Evolutionary conservation across 1,284 basidiomycete genomes (phyloP).

Genomic region (Ganoderma leucocontextum): DNA sequence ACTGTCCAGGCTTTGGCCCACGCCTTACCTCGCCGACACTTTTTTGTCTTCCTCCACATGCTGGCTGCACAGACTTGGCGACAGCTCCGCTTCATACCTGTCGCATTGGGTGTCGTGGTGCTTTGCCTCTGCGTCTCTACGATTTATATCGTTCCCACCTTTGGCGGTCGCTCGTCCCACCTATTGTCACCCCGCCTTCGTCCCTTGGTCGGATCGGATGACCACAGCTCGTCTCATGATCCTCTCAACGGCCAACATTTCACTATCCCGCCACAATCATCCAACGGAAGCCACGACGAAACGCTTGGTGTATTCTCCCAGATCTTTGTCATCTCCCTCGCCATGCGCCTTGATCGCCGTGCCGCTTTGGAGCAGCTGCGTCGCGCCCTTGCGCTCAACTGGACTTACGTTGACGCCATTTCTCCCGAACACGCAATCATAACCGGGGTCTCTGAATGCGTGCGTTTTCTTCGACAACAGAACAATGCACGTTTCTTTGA

Average conservation of each 20-base stretch:
- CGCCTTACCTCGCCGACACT: background rate
- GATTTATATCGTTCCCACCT: background rate
- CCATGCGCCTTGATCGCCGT: conserved; percentile 57
- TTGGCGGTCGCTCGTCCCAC: background rate
- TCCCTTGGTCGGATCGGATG: background rate
- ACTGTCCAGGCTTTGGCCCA: background rate
- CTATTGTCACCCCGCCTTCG: background rate
- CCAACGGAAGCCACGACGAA: background rate
- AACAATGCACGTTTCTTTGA: conserved; percentile 36
- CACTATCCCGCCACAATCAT: background rate
- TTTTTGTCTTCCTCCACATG: background rate
- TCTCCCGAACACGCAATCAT: conserved; percentile 49
- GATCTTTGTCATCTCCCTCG: conserved; percentile 69
- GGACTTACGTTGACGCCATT: conserved; percentile 63
- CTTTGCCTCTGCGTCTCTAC: background rate
- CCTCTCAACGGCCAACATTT: background rate
- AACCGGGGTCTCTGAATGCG: conserved; percentile 49
- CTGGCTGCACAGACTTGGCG: background rate
- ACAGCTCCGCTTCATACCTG: background rate
- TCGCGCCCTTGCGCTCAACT: conserved; percentile 52
- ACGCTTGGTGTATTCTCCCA: conserved; percentile 42
- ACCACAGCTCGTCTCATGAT: background rate
- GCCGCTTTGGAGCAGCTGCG: conserved; percentile 63
- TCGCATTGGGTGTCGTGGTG: background rate
- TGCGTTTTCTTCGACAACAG: conserved; percentile 46